Percentiles rank a stretch among this genome's conserved stretches.
Conservation (phyloP, 805 yeast genomes). For the Candida hungchunana region DNA sequence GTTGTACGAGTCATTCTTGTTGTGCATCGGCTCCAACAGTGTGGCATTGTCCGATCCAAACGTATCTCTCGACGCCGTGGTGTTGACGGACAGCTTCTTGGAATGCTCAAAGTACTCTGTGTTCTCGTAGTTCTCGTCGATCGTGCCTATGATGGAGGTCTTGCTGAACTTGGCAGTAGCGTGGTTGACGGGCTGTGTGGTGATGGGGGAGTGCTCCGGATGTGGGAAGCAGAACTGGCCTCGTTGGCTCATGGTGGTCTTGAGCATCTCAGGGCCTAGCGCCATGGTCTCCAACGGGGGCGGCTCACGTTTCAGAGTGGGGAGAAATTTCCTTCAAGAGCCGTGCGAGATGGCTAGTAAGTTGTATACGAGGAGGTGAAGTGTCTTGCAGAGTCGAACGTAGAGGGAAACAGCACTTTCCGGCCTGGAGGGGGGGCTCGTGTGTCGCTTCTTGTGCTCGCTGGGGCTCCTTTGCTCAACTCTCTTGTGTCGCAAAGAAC, state of each 20-base stretch:
- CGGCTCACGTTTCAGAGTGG: no score
- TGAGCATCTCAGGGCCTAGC: constrained; percentile 5
- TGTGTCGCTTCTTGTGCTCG: no score
- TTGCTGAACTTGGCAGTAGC: constrained; percentile 1
- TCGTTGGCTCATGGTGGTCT: background rate
- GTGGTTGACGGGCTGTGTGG: background rate
- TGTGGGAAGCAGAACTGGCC: constrained; percentile 6
- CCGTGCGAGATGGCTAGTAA: no score
- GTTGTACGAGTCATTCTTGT: constrained; percentile 16
- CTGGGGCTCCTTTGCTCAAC: no score
- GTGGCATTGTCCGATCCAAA: constrained; percentile 10
- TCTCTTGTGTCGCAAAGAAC: no score
- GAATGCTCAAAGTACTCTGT: constrained; percentile 3
- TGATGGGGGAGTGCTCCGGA: background rate
- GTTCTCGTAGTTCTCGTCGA: constrained; percentile 9
- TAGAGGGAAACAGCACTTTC: no score
- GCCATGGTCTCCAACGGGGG: no score
- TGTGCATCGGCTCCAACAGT: constrained; percentile 14
- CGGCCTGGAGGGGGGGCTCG: no score
- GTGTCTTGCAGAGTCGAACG: no score
- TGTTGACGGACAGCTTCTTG: constrained; percentile 1
- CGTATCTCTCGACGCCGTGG: constrained; percentile 13
- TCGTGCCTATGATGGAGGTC: constrained; percentile 10
- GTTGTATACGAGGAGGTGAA: no score
- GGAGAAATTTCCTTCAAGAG: no score